Percentiles rank a stretch among this genome's conserved stretches.
Evolutionary conservation across 2,329 filamentous ascomycete genomes (phyloP).

Genomic region (Ophiostoma quercus): DNA sequence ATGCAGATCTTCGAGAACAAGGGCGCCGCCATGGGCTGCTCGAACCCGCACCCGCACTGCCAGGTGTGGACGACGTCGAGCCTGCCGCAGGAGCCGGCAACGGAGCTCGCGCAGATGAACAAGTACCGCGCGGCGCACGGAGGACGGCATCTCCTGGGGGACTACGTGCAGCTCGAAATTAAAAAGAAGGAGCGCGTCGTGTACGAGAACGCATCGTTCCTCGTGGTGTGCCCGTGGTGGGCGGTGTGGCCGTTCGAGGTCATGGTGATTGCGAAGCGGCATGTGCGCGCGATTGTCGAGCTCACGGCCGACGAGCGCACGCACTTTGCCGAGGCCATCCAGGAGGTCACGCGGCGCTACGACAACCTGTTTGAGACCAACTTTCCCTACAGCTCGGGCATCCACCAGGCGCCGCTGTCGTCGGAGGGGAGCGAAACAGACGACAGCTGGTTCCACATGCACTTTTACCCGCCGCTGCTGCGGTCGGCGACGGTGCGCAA

Average conservation of each 20-base stretch:
- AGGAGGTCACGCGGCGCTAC: conserved; percentile 84
- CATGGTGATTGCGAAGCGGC: conserved; percentile 77
- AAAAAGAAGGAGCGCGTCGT: conserved; percentile 80
- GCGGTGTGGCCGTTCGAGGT: conserved; percentile 96
- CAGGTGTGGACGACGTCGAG: conserved; percentile 94
- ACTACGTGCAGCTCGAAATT: conserved; percentile 80
- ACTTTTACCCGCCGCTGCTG: conserved; percentile 93
- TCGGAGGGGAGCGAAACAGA: conserved; percentile 72
- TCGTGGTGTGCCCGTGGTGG: conserved; percentile 96
- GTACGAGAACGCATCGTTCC: conserved; percentile 78
- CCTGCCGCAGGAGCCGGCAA: conserved; percentile 79
- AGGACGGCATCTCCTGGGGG: conserved; percentile 71
- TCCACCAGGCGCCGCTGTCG: conserved; percentile 83
- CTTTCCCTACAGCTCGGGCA: conserved; percentile 94
- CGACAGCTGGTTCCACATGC: conserved; percentile 86
- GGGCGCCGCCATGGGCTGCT: conserved; percentile 95
- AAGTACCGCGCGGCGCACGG: conserved; percentile 68
- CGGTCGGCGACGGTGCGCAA: conserved; percentile 91
- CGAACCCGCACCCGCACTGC: conserved; percentile 94
- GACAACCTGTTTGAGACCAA: conserved; percentile 96
- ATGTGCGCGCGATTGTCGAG: conserved; percentile 81
- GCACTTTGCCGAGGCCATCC: conserved; percentile 74
- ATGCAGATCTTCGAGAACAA: conserved; percentile 99
- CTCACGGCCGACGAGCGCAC: conserved; percentile 64
- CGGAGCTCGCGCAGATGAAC: conserved; percentile 71